Conservation (phyloP, 1,139 yeast genomes). For the Suhomyces chickasaworum region DNA sequence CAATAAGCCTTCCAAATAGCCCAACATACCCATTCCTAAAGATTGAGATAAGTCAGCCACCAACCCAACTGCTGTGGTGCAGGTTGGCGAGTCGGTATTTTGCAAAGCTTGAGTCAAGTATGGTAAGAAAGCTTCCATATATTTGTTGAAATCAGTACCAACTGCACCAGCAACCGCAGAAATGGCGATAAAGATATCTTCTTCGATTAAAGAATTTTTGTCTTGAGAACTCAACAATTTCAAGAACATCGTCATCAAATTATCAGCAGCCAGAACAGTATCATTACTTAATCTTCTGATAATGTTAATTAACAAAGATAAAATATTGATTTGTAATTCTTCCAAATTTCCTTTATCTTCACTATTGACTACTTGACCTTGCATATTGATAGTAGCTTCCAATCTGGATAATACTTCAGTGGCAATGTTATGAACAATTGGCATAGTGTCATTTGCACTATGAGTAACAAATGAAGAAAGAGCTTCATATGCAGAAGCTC, state of each 20-base stretch:
- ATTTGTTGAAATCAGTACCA: constrained; percentile 68
- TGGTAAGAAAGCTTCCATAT: constrained; percentile 82
- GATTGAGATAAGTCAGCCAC: constrained; percentile 98
- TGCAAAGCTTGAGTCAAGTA: constrained; percentile 74
- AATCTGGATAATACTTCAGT: constrained; percentile 72
- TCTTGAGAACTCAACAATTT: constrained; percentile 62
- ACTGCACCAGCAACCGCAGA: constrained; percentile 86
- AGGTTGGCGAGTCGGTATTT: constrained; percentile 80
- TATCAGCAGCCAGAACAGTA: constrained; percentile 72
- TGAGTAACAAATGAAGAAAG: constrained; percentile 77
- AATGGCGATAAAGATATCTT: constrained; percentile 89
- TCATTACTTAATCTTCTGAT: constrained; percentile 78
- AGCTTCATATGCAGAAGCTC: constrained; percentile 96
- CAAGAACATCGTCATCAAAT: constrained; percentile 80
- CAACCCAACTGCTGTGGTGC: constrained; percentile 88
- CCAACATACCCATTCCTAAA: constrained; percentile 62
- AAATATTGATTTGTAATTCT: constrained; percentile 84
- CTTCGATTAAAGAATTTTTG: constrained; percentile 82
- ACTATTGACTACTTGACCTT: constrained; percentile 52
- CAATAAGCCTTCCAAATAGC: constrained; percentile 79
- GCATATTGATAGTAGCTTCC: constrained; percentile 61
- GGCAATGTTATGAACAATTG: constrained; percentile 70
- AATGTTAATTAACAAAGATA: constrained; percentile 83
- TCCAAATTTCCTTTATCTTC: constrained; percentile 81
- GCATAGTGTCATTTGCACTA: constrained; percentile 71